Percentiles rank a stretch among this genome's conserved stretches.
Evolutionary conservation across 2,329 filamentous ascomycete genomes (phyloP).

Genomic region (Hyphodiscus sp.): DNA sequence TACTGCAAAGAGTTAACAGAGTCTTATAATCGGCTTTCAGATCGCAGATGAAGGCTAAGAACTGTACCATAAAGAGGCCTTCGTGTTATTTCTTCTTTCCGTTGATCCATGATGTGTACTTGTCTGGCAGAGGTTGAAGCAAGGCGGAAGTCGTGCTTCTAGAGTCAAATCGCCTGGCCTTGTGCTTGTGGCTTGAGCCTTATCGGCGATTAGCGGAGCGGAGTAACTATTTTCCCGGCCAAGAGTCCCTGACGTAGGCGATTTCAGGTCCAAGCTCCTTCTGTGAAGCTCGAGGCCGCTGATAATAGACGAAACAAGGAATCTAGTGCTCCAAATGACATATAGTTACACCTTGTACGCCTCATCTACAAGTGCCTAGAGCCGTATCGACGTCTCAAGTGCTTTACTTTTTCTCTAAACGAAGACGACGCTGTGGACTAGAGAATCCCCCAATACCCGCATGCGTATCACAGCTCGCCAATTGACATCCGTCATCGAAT

Average conservation of each 20-base stretch:
- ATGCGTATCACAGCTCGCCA: neutral
- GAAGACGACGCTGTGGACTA: neutral
- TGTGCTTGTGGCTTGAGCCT: neutral
- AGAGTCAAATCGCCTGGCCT: neutral
- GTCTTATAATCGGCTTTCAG: neutral
- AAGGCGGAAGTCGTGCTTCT: neutral
- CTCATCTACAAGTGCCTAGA: neutral
- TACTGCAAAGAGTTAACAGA: constrained; percentile 20
- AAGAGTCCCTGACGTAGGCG: constrained; percentile 9
- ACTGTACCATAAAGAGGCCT: constrained; percentile 34
- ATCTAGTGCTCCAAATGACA: neutral
- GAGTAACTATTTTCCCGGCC: constrained; percentile 1
- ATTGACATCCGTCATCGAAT: constrained; percentile 16
- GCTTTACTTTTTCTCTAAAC: neutral
- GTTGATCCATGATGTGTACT: constrained; percentile 24
- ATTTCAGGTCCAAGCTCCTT: neutral
- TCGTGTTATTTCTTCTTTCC: constrained; percentile 33
- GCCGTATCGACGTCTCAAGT: no score
- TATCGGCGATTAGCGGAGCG: constrained; percentile 9
- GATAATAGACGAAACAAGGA: neutral
- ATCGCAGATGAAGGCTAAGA: neutral
- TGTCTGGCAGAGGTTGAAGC: neutral
- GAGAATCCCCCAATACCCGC: neutral
- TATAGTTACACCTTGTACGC: neutral
- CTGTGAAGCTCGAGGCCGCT: no score